phyloP scores from a whole-genome alignment of 2,329 filamentous ascomycete species.

The Scopulariopsis brevicaulis region DNA sequence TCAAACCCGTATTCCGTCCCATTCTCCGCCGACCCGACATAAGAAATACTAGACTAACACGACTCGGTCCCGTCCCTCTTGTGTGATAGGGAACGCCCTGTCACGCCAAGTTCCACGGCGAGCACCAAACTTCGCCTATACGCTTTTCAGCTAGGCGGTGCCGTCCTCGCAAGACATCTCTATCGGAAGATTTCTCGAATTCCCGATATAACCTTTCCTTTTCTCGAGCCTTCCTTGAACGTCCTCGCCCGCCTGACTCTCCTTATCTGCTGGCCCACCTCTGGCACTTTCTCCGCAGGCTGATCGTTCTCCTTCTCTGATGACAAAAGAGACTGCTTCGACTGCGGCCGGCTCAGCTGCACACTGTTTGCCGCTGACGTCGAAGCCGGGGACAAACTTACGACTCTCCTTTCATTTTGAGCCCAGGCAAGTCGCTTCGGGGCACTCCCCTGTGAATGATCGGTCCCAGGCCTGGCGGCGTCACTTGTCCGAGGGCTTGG shows the following conservation, averaged over 20 bases:
- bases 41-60: not conserved
- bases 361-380: not conserved
- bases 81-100: not conserved
- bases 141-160: not conserved
- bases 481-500: not conserved
- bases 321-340: not conserved
- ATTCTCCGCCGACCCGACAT: not conserved
- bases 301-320: slow-evolving; percentile 1
- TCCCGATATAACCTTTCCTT: not conserved
- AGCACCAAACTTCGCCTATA: not conserved
- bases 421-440: not conserved
- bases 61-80: not conserved
- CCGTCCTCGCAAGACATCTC: not conserved
- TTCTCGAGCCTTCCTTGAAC: not conserved
- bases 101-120: not conserved
- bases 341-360: not conserved
- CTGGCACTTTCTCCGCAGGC: not conserved
- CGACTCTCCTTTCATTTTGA: not conserved
- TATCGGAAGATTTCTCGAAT: slow-evolving; percentile 1
- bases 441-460: not conserved
- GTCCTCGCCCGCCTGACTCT: not conserved
- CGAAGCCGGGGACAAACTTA: not conserved
- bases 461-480: not conserved
- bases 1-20: not conserved
- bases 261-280: not conserved